These are phyloP conservation scores for Tilletia indica DNA, from an alignment of 1,284 basidiomycete genomes.

Conservation along the genomic window DNA sequence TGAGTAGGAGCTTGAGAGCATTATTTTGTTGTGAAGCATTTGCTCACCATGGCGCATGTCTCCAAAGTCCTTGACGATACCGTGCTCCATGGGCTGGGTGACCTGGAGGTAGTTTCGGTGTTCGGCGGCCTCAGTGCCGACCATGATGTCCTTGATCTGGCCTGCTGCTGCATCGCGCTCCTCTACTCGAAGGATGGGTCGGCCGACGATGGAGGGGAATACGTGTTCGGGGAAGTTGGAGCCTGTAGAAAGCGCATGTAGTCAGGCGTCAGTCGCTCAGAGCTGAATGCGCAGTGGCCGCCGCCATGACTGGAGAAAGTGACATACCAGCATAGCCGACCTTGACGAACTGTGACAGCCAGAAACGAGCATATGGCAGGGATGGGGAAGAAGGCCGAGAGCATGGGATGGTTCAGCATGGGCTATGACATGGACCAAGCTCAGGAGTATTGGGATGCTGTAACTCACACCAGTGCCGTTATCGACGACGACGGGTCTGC, in stretches of 20 bases:
- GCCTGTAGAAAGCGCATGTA: slow-evolving; percentile 17
- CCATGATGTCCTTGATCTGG: slow-evolving; percentile 82
- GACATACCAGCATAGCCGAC: slow-evolving; percentile 89
- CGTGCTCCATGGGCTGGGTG: slow-evolving; percentile 98
- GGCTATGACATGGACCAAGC: too few species aligned
- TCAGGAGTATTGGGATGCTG: neutral
- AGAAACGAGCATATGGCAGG: too few species aligned
- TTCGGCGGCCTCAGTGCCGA: slow-evolving; percentile 90
- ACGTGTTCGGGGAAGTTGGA: slow-evolving; percentile 92
- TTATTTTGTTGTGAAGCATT: neutral
- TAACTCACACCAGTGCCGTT: slow-evolving; percentile 84
- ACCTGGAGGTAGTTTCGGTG: slow-evolving; percentile 94
- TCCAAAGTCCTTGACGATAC: slow-evolving; percentile 97
- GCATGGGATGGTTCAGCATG: too few species aligned
- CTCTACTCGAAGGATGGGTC: slow-evolving; percentile 94
- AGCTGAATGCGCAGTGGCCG: too few species aligned
- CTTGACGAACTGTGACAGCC: slow-evolving; percentile 67
- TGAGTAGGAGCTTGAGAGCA: neutral
- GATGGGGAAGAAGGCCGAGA: too few species aligned
- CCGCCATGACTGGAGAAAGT: slow-evolving; percentile 54
- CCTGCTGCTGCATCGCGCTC: slow-evolving; percentile 73
- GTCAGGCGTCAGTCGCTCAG: neutral
- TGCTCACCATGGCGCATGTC: slow-evolving; percentile 77
- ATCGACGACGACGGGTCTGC: slow-evolving; percentile 82
- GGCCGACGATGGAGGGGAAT: slow-evolving; percentile 92